Evolutionary conservation across 805 yeast species (phyloP).

Genomic region (Barnettozyma pratensis): DNA sequence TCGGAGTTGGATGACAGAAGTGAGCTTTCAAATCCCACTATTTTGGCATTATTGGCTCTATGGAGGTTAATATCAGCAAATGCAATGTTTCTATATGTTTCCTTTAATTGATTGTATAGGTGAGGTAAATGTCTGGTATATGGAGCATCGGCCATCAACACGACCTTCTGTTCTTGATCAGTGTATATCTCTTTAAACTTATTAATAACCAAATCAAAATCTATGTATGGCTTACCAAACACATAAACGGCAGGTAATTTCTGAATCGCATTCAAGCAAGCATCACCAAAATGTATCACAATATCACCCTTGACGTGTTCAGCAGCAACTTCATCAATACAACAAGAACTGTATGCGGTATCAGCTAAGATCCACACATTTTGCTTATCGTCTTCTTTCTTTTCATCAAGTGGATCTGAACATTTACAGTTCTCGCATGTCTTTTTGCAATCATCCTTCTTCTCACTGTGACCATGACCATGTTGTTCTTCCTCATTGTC

Average conservation of each 20-base stretch:
- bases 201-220: constrained; percentile 33
- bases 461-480: background rate
- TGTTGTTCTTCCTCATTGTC: constrained; percentile 9
- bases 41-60: constrained; percentile 30
- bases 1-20: background rate
- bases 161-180: constrained; percentile 37
- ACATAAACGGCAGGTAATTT: constrained; percentile 73
- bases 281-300: constrained; percentile 91
- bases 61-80: constrained; percentile 36
- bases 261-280: constrained; percentile 79
- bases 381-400: constrained; percentile 17
- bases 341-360: constrained; percentile 92
- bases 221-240: constrained; percentile 63
- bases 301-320: constrained; percentile 84
- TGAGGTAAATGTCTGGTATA: constrained; percentile 41
- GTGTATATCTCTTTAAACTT: constrained; percentile 39
- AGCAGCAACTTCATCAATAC: constrained; percentile 96
- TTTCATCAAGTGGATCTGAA: constrained; percentile 15
- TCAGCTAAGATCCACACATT: constrained; percentile 85
- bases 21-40: constrained; percentile 35
- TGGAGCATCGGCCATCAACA: constrained; percentile 75
- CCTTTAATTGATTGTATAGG: constrained; percentile 32
- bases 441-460: constrained; percentile 16
- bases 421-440: constrained; percentile 22
- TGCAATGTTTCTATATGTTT: constrained; percentile 30